These are phyloP conservation scores for Cynara cardunculus DNA, from an alignment of 129 eudicot species.

Conservation along the genomic window DNA sequence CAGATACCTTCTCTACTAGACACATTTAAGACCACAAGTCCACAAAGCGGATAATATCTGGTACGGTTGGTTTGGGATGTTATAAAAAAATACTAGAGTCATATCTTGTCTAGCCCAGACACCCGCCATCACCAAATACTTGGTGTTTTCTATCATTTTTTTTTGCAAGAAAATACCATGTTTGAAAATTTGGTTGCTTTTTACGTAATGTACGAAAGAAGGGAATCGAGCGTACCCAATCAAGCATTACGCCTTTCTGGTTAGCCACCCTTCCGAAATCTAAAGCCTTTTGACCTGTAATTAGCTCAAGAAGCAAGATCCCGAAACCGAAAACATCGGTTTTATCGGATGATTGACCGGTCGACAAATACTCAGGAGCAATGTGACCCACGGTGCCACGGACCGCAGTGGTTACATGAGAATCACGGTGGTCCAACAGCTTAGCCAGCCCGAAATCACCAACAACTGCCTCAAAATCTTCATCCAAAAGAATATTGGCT, in stretches of 20 bases:
- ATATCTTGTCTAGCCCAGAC: no score
- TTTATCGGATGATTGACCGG: constrained; percentile 94
- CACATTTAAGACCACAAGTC: no score
- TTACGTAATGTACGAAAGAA: background rate
- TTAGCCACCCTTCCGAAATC: constrained; percentile 75
- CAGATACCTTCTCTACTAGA: no score
- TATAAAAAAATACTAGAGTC: no score
- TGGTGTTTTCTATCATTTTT: background rate
- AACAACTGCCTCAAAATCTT: constrained; percentile 94
- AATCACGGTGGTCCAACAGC: constrained; percentile 81
- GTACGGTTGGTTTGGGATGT: no score
- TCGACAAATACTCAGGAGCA: constrained; percentile 89
- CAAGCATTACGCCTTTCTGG: constrained; percentile 85
- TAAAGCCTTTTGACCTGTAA: constrained; percentile 89
- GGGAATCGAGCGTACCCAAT: constrained; percentile 61
- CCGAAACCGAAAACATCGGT: constrained; percentile 98
- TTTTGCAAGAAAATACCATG: background rate
- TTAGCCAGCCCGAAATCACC: constrained; percentile 97
- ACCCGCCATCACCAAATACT: no score
- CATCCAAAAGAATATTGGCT: constrained; percentile 89
- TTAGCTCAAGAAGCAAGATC: constrained; percentile 82
- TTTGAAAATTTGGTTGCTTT: background rate
- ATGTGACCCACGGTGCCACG: constrained; percentile 98
- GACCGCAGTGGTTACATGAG: constrained; percentile 96
- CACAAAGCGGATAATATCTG: no score